Conservation (phyloP, 2,329 filamentous ascomycete genomes). For the Elsinoe ampelina region DNA sequence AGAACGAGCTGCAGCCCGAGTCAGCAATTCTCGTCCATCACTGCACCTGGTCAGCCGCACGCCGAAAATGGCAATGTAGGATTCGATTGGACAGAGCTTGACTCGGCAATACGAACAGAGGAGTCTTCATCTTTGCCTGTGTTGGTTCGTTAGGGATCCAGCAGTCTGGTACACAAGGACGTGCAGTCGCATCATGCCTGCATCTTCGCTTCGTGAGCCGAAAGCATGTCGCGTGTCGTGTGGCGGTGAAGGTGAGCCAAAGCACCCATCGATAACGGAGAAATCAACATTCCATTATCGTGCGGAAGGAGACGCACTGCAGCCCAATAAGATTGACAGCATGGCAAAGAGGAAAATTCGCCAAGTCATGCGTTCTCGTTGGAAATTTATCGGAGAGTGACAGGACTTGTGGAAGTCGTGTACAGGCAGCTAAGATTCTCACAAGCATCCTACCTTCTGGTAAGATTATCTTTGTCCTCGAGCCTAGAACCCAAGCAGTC, state of each 20-base stretch:
- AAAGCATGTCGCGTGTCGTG: background rate
- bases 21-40: background rate
- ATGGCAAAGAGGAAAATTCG: too few species aligned
- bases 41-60: background rate
- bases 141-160: background rate
- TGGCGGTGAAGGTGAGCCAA: background rate
- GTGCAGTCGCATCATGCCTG: background rate
- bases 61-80: background rate
- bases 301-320: too few species aligned
- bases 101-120: slow-evolving; percentile 6
- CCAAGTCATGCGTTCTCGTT: too few species aligned
- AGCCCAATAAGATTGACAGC: too few species aligned
- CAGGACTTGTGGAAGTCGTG: too few species aligned
- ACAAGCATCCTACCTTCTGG: too few species aligned
- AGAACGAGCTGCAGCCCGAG: background rate
- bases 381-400: too few species aligned
- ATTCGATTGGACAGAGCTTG: background rate
- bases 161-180: background rate
- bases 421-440: too few species aligned
- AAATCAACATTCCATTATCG: too few species aligned
- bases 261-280: background rate
- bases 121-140: background rate
- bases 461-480: too few species aligned
- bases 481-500: too few species aligned
- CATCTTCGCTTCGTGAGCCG: slow-evolving; percentile 1